Evolutionary conservation across 306 rosid species (phyloP).

Genomic region (Mucuna pruriens): DNA sequence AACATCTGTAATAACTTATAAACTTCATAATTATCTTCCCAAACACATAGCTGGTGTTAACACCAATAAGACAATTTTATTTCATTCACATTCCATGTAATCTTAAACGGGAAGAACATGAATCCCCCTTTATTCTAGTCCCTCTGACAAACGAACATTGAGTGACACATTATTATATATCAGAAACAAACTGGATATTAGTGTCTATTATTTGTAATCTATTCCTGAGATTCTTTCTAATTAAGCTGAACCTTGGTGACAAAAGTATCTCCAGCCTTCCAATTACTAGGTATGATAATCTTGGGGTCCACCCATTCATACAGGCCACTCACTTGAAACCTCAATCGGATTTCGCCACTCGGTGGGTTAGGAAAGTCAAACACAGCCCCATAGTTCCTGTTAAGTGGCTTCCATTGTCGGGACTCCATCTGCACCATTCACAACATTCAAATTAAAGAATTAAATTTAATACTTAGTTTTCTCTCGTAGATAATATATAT

Average conservation of each 20-base stretch:
- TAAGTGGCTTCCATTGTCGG: conserved; percentile 58
- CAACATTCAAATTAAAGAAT: conserved; percentile 10
- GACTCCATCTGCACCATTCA: conserved; percentile 48
- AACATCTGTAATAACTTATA: no score
- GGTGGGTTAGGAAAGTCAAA: conserved; percentile 71
- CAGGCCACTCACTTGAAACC: conserved; percentile 51
- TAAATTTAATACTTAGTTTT: neutral
- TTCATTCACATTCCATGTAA: conserved; percentile 7
- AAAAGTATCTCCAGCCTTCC: conserved; percentile 61
- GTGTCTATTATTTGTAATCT: neutral
- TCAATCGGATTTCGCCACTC: conserved; percentile 44
- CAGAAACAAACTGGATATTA: neutral
- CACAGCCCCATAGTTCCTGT: conserved; percentile 64
- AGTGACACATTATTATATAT: neutral
- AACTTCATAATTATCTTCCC: no score
- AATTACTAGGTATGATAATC: conserved; percentile 54
- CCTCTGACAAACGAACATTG: neutral
- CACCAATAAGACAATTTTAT: neutral
- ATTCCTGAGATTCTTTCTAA: neutral
- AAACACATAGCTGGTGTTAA: neutral
- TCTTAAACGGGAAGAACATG: neutral
- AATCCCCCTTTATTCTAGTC: neutral
- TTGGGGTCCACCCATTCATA: conserved; percentile 43
- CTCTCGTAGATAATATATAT: no score
- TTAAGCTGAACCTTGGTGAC: conserved; percentile 50